These are phyloP conservation scores for Lentinula sp. DNA, from an alignment of 768 basidiomycete species.

Conservation along the genomic window DNA sequence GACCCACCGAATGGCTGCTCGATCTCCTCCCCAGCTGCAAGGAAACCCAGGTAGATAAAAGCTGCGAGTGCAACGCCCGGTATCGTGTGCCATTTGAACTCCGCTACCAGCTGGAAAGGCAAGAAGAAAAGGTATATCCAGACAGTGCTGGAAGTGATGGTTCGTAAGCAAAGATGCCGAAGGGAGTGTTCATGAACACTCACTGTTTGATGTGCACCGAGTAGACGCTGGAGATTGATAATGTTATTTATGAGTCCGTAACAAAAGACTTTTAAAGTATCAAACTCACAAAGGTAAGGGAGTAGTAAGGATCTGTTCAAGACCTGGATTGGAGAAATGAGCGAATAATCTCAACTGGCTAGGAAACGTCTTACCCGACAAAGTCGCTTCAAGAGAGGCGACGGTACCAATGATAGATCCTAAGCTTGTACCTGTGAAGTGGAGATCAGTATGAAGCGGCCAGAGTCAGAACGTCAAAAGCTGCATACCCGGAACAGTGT, in stretches of 20 bases:
- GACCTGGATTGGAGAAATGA: slow-evolving; percentile 21
- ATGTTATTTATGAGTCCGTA: background rate
- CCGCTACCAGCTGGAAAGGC: slow-evolving; percentile 65
- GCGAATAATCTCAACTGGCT: background rate
- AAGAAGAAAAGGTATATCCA: slow-evolving; percentile 74
- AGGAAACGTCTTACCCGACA: slow-evolving; percentile 31
- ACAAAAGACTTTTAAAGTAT: background rate
- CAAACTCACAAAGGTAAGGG: slow-evolving; percentile 58
- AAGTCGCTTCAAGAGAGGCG: slow-evolving; percentile 46
- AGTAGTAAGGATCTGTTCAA: slow-evolving; percentile 58
- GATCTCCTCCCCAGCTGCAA: slow-evolving; percentile 67
- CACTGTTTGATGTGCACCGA: slow-evolving; percentile 47
- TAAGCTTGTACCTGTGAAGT: slow-evolving; percentile 35
- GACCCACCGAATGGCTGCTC: slow-evolving; percentile 60
- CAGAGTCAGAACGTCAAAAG: background rate
- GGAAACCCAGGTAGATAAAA: slow-evolving; percentile 72
- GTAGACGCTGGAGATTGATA: slow-evolving; percentile 38
- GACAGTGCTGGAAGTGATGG: slow-evolving; percentile 36
- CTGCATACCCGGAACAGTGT: slow-evolving; percentile 46
- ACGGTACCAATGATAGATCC: slow-evolving; percentile 44
- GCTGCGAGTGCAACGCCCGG: slow-evolving; percentile 60
- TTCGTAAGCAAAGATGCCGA: background rate
- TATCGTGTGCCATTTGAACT: slow-evolving; percentile 60
- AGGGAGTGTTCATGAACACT: background rate
- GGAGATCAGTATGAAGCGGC: background rate